Conservation (phyloP, 2,329 filamentous ascomycete species). For the Chlorencoelia australis region DNA sequence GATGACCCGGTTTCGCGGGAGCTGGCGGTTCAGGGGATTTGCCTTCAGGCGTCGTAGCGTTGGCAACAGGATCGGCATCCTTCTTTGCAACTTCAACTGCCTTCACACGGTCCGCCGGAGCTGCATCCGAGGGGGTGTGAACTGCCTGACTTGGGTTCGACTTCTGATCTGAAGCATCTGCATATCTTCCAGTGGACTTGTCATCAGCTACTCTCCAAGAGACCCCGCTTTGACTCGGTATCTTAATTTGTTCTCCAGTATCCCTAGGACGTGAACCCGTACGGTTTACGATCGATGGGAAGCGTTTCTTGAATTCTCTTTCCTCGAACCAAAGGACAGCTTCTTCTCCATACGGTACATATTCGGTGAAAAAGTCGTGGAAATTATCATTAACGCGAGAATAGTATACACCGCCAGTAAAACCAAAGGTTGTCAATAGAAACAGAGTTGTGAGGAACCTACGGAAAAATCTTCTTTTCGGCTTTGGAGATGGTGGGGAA, state of each 20-base stretch:
- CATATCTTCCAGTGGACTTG: slow-evolving; percentile 45
- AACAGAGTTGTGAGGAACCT: slow-evolving; percentile 67
- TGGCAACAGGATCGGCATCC: slow-evolving; percentile 19
- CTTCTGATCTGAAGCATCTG: slow-evolving; percentile 37
- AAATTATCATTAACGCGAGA: slow-evolving; percentile 93
- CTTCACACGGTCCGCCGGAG: slow-evolving; percentile 24
- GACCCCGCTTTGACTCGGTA: slow-evolving; percentile 76
- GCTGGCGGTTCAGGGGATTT: slow-evolving; percentile 18
- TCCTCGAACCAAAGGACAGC: slow-evolving; percentile 94
- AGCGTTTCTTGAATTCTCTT: slow-evolving; percentile 80
- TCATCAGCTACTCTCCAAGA: slow-evolving; percentile 67
- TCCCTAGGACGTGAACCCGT: slow-evolving; percentile 31
- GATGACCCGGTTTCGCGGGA: slow-evolving; percentile 4
- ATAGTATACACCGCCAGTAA: slow-evolving; percentile 84
- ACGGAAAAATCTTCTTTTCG: slow-evolving; percentile 60
- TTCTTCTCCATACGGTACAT: slow-evolving; percentile 88
- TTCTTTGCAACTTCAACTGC: slow-evolving; percentile 28
- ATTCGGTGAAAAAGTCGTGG: slow-evolving; percentile 98
- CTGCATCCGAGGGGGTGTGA: slow-evolving; percentile 22
- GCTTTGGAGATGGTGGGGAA: slow-evolving; percentile 38
- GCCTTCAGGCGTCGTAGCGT: slow-evolving; percentile 9
- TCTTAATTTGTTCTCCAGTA: slow-evolving; percentile 63
- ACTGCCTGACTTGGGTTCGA: slow-evolving; percentile 20
- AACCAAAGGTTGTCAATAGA: slow-evolving; percentile 66
- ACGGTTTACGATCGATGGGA: slow-evolving; percentile 42